Percentiles rank a stretch among this genome's conserved stretches.
Evolutionary conservation across 768 basidiomycete genomes (phyloP).

Genomic region (Termitomyces bulborhizus): DNA sequence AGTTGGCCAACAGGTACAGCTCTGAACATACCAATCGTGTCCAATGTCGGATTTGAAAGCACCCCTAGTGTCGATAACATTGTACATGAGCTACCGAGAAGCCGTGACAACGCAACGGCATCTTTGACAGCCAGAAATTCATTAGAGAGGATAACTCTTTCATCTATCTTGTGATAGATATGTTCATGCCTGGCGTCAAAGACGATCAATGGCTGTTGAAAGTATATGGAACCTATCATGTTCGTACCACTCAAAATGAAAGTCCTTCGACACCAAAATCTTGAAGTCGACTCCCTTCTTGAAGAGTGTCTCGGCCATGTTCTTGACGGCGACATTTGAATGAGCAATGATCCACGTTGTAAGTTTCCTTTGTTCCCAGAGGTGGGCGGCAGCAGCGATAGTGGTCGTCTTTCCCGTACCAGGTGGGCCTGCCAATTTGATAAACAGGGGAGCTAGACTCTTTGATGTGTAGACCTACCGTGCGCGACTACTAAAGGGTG

Average conservation of each 20-base stretch:
- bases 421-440: slow-evolving; percentile 32
- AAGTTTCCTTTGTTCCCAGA: slow-evolving; percentile 23
- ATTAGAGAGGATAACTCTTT: slow-evolving; percentile 34
- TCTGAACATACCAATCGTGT: slow-evolving; percentile 24
- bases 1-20: slow-evolving; percentile 37
- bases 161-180: slow-evolving; percentile 29
- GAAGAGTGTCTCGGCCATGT: slow-evolving; percentile 38
- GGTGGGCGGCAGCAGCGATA: slow-evolving; percentile 35
- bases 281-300: slow-evolving; percentile 31
- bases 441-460: background rate
- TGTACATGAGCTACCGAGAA: slow-evolving; percentile 25
- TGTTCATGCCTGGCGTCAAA: slow-evolving; percentile 40
- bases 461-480: slow-evolving; percentile 17
- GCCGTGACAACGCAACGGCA: slow-evolving; percentile 12
- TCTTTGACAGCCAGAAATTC: slow-evolving; percentile 25
- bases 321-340: slow-evolving; percentile 46
- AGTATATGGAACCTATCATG: too few species aligned
- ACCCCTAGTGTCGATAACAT: slow-evolving; percentile 45
- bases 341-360: slow-evolving; percentile 39
- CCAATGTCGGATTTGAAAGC: slow-evolving; percentile 40
- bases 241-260: slow-evolving; percentile 40
- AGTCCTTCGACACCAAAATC: slow-evolving; percentile 41
- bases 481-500: slow-evolving; percentile 30
- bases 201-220: background rate
- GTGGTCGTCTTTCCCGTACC: slow-evolving; percentile 51